Percentiles rank a stretch among this genome's conserved stretches.
Conservation (phyloP, 108 stramenopile genomes). For the Nannochloropsis oceanica region DNA sequence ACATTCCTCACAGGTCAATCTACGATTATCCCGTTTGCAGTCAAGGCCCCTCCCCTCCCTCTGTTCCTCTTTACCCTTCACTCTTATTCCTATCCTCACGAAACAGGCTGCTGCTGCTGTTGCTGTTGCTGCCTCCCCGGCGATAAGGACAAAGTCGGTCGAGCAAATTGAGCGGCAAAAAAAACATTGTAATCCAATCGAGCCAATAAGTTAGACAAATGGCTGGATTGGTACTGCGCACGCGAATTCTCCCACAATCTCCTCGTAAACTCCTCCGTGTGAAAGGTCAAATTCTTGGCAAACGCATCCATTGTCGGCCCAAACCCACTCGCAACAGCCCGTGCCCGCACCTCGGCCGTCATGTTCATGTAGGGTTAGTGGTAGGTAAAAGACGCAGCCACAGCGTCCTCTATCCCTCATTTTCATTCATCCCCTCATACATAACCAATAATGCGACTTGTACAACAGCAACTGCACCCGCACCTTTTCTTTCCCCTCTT, state of each 20-base stretch:
- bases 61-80: too few relatives aligned
- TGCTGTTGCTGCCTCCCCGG: too few relatives aligned
- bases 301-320: conserved; percentile 9
- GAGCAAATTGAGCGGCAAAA: neutral
- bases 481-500: neutral
- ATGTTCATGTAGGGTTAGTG: too few relatives aligned
- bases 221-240: conserved; percentile 29
- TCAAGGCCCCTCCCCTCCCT: too few relatives aligned
- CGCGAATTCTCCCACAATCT: conserved; percentile 19
- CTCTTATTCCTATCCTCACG: too few relatives aligned
- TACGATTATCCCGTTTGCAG: too few relatives aligned
- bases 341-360: conserved; percentile 2
- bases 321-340: conserved; percentile 19
- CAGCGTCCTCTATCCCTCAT: too few relatives aligned
- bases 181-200: conserved; percentile 46
- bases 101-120: too few relatives aligned
- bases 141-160: neutral
- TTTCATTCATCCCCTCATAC: neutral
- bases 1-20: too few relatives aligned
- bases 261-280: conserved; percentile 32
- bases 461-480: neutral
- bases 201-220: conserved; percentile 34
- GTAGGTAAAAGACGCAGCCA: too few relatives aligned
- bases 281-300: conserved; percentile 24
- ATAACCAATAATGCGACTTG: neutral